phyloP scores from a whole-genome alignment of 306 rosid genomes.

The Pueraria montana region DNA sequence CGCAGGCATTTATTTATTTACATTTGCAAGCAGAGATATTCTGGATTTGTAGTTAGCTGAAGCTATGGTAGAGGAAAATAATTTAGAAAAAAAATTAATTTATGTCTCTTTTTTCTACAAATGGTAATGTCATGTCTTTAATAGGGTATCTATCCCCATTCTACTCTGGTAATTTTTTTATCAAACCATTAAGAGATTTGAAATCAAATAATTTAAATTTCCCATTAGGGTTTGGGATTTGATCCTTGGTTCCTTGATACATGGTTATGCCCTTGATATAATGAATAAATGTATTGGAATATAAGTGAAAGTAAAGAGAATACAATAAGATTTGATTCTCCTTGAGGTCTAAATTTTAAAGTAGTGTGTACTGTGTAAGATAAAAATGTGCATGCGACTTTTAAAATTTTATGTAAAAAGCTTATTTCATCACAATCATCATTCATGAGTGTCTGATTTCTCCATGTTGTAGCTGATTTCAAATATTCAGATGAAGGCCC shows the following conservation, averaged over 20 bases:
- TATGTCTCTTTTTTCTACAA: background rate
- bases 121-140: conserved; percentile 9
- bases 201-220: background rate
- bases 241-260: conserved; percentile 11
- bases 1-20: background rate
- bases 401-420: too few relatives aligned
- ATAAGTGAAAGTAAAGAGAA: too few relatives aligned
- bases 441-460: too few relatives aligned
- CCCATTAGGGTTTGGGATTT: conserved; percentile 1
- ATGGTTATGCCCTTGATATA: too few relatives aligned
- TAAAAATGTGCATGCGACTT: too few relatives aligned
- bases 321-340: too few relatives aligned
- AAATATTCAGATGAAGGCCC: too few relatives aligned
- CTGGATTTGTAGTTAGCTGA: conserved; percentile 28
- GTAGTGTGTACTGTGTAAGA: too few relatives aligned
- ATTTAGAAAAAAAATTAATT: background rate
- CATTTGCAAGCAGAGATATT: conserved; percentile 38
- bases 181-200: conserved; percentile 22
- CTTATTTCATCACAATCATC: too few relatives aligned
- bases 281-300: too few relatives aligned
- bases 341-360: too few relatives aligned
- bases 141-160: conserved; percentile 4
- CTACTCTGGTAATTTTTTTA: background rate
- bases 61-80: conserved; percentile 16
- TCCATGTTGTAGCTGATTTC: too few relatives aligned